Evolutionary conservation across 192 early-diverging fungal genomes (phyloP).

Genomic region (Dimargaris cristalligena): DNA sequence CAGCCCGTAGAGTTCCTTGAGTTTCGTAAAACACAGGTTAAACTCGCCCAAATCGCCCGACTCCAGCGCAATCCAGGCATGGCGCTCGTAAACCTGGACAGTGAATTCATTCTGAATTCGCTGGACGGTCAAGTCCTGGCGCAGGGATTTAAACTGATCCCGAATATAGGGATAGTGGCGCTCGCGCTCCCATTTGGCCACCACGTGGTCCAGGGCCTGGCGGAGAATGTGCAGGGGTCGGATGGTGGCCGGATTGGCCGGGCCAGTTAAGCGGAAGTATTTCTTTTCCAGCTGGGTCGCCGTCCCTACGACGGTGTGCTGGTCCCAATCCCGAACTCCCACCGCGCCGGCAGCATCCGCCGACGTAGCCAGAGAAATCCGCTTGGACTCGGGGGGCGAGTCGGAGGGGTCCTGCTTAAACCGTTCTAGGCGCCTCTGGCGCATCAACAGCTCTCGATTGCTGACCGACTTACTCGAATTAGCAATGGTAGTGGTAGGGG

Average conservation of each 20-base stretch:
- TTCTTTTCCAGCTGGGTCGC: conserved; percentile 71
- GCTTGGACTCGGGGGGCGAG: too few species aligned
- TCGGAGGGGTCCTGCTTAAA: not conserved
- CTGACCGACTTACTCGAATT: not conserved
- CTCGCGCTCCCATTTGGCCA: conserved; percentile 63
- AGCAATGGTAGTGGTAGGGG: not conserved
- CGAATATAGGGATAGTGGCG: conserved; percentile 90
- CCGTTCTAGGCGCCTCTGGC: not conserved
- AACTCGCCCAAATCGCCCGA: conserved; percentile 94
- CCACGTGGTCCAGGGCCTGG: conserved; percentile 60
- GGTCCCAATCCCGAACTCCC: conserved; percentile 54
- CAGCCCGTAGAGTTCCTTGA: conserved; percentile 69
- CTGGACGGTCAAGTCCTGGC: conserved; percentile 95
- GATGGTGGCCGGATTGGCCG: conserved; percentile 88
- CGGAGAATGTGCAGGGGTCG: conserved; percentile 63
- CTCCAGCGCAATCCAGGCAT: conserved; percentile 91
- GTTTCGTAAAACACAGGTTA: conserved; percentile 93
- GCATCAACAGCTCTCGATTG: not conserved
- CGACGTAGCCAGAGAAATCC: not conserved
- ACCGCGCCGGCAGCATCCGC: not conserved
- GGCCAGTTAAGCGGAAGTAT: conserved; percentile 80
- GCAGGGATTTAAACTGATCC: conserved; percentile 89
- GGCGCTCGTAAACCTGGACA: conserved; percentile 82
- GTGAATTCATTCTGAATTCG: conserved; percentile 86
- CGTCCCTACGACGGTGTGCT: conserved; percentile 78